These are phyloP conservation scores for Escallonia rubra DNA, from an alignment of 129 eudicot genomes.

Conservation along the genomic window DNA sequence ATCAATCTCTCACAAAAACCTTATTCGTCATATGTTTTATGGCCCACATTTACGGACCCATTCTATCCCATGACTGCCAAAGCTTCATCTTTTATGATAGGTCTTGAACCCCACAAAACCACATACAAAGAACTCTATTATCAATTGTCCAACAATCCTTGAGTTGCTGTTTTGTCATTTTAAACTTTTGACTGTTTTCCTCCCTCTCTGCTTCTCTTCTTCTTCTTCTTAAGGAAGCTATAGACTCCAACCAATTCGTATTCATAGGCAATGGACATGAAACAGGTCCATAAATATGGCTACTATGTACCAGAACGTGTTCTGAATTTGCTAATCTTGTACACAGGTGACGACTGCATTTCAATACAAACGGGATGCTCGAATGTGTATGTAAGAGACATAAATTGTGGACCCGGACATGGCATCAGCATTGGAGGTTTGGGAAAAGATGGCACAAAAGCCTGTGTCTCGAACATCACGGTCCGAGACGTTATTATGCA, in stretches of 20 bases:
- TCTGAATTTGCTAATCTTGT: not conserved
- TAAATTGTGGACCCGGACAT: constrained; percentile 70
- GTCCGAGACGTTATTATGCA: constrained; percentile 46
- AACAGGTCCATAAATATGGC: not conserved
- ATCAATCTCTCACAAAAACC: not conserved
- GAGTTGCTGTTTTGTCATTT: not conserved
- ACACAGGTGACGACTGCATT: constrained; percentile 63
- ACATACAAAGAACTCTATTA: not conserved
- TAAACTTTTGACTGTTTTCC: too few species aligned
- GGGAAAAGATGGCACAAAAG: constrained; percentile 50
- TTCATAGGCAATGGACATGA: not conserved
- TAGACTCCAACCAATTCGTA: not conserved
- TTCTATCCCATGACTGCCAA: not conserved
- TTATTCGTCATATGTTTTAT: constrained; percentile 2
- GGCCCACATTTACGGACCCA: not conserved
- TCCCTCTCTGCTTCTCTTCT: not conserved
- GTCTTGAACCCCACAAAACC: constrained; percentile 6
- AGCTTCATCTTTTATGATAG: not conserved
- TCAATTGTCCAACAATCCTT: not conserved
- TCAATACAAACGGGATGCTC: constrained; percentile 68
- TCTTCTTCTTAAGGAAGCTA: not conserved
- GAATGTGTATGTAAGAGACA: constrained; percentile 44
- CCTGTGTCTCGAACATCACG: constrained; percentile 59
- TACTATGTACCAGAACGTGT: not conserved
- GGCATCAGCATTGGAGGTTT: constrained; percentile 65